These are phyloP conservation scores for Tephrocybe sp. DNA, from an alignment of 768 basidiomycete species.

Conservation along the genomic window DNA sequence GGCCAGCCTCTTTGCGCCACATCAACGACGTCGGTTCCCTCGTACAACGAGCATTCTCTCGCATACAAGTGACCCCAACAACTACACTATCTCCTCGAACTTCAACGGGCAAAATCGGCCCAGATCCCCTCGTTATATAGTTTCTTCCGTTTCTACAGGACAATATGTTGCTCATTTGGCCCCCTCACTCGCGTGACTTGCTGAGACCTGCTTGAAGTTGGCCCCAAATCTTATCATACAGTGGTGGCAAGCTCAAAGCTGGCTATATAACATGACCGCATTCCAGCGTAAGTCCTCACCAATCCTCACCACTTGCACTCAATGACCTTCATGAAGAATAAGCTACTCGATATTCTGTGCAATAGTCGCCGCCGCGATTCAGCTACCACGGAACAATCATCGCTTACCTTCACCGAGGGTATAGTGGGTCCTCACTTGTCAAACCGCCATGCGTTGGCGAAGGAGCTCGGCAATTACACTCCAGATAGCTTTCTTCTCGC, in stretches of 20 bases:
- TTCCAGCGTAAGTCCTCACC: slow-evolving; percentile 3
- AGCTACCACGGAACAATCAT: neutral
- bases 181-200: neutral
- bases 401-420: neutral
- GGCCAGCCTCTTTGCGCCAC: slow-evolving; percentile 10
- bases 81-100: slow-evolving; percentile 2
- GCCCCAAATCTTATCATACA: neutral
- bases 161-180: slow-evolving; percentile 5
- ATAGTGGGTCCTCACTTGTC: neutral
- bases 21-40: neutral
- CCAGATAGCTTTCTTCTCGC: neutral
- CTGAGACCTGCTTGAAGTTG: slow-evolving; percentile 11
- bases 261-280: slow-evolving; percentile 7
- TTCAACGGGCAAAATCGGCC: slow-evolving; percentile 11
- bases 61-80: neutral
- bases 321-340: neutral
- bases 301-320: neutral
- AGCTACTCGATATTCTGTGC: slow-evolving; percentile 9
- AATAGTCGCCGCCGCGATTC: neutral
- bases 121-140: slow-evolving; percentile 10
- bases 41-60: neutral
- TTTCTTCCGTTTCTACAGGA: neutral
- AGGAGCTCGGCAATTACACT: slow-evolving; percentile 4
- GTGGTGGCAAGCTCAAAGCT: slow-evolving; percentile 8
- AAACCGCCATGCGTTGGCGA: slow-evolving; percentile 1